Percentiles rank a stretch among this genome's conserved stretches.
phyloP scores from a whole-genome alignment of 352 stramenopile genomes.

The Phytopythium delawarense region DNA sequence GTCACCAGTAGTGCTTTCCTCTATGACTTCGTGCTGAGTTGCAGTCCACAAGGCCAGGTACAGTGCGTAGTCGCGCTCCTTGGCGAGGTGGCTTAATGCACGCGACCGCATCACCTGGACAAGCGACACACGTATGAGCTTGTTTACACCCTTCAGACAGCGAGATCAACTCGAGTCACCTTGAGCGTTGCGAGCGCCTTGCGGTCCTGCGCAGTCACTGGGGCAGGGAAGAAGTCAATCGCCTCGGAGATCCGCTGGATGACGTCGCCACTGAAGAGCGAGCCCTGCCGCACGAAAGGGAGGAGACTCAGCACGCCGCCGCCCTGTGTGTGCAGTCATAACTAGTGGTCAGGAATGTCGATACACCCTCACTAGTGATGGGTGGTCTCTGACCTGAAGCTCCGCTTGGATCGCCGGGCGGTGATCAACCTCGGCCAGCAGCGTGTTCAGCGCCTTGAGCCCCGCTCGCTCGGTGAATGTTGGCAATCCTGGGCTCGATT shows the following conservation, averaged over 20 bases:
- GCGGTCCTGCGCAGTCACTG: constrained; percentile 34
- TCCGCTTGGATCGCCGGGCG: constrained; percentile 67
- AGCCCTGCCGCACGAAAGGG: constrained; percentile 70
- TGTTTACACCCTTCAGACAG: background rate
- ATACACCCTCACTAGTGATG: background rate
- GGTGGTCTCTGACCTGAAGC: constrained; percentile 24
- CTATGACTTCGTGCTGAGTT: constrained; percentile 2
- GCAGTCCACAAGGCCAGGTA: constrained; percentile 49
- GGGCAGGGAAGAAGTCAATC: constrained; percentile 33
- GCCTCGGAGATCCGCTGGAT: constrained; percentile 34
- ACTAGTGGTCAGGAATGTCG: background rate
- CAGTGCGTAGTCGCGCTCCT: constrained; percentile 63
- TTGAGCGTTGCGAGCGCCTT: constrained; percentile 64
- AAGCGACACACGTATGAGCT: background rate
- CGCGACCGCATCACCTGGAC: constrained; percentile 63
- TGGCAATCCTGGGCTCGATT: constrained; percentile 34
- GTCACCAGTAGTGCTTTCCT: background rate
- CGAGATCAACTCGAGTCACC: constrained; percentile 15
- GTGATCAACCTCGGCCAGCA: constrained; percentile 33
- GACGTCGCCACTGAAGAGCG: constrained; percentile 53
- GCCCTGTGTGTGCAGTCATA: constrained; percentile 13
- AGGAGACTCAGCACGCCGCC: constrained; percentile 65
- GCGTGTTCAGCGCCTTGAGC: constrained; percentile 40
- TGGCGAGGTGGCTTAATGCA: constrained; percentile 47
- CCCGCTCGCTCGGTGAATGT: constrained; percentile 44